Percentiles rank a stretch among this genome's conserved stretches.
These are phyloP conservation scores for Termitomyces heimii DNA, from an alignment of 768 basidiomycete genomes.

Conservation along the genomic window DNA sequence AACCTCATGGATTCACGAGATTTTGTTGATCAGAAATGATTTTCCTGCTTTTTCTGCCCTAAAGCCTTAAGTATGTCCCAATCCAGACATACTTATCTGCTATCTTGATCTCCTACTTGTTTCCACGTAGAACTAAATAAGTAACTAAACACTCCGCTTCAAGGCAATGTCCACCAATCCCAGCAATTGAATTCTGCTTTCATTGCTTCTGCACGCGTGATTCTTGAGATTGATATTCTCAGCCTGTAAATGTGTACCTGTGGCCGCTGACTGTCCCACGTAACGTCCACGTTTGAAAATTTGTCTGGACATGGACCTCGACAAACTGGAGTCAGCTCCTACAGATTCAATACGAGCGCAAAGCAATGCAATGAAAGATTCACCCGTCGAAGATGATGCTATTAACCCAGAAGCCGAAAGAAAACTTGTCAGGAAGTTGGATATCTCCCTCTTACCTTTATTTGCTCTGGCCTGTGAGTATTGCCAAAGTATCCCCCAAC, in stretches of 20 bases:
- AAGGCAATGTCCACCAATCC: not conserved
- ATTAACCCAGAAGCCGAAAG: conserved; percentile 25
- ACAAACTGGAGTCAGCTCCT: not conserved
- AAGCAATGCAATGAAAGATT: not conserved
- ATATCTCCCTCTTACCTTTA: conserved; percentile 26
- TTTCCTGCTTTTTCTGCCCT: not conserved
- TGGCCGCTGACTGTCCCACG: not conserved
- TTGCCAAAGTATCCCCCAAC: not conserved
- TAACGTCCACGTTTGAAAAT: not conserved
- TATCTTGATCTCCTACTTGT: not conserved
- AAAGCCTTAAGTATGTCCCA: not conserved
- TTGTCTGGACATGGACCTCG: not conserved
- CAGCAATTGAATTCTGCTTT: not conserved
- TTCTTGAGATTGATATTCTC: not conserved
- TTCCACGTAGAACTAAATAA: no score
- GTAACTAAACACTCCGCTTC: not conserved
- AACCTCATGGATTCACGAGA: not conserved
- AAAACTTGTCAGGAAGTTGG: conserved; percentile 30
- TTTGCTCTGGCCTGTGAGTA: conserved; percentile 19
- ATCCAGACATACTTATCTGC: not conserved
- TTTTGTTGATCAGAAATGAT: not conserved
- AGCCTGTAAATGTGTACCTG: not conserved
- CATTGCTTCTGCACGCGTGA: not conserved
- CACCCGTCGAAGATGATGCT: not conserved
- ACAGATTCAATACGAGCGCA: not conserved